phyloP scores from a whole-genome alignment of 1,139 yeast species.

The Suhomyces panamericanus region DNA sequence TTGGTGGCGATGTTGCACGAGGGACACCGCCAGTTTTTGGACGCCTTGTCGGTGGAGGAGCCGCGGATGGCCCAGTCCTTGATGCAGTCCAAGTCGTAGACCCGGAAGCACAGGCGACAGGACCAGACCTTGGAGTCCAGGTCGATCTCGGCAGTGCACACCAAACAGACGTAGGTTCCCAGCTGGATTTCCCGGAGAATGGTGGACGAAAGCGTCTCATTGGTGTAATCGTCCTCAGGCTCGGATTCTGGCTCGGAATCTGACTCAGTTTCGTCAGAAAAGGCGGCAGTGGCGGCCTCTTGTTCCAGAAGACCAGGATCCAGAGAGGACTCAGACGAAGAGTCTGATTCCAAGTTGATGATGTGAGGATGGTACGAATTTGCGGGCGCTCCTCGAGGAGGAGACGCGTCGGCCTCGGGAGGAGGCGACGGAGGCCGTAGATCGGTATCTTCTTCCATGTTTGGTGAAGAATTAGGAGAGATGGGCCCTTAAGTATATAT shows the following conservation, averaged over 20 bases:
- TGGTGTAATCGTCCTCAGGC: slow-evolving; percentile 24
- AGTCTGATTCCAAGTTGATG: slow-evolving; percentile 18
- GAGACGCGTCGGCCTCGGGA: not conserved
- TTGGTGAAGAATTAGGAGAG: not conserved
- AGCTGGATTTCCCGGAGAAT: slow-evolving; percentile 57
- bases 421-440: slow-evolving; percentile 2
- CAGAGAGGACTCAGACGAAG: not conserved
- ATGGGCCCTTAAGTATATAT: not conserved
- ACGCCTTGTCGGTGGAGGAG: slow-evolving; percentile 54
- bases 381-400: not conserved
- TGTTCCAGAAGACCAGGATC: not conserved
- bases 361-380: slow-evolving; percentile 16
- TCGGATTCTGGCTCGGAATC: slow-evolving; percentile 9
- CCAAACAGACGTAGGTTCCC: slow-evolving; percentile 74
- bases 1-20: slow-evolving; percentile 64
- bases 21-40: slow-evolving; percentile 81
- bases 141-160: slow-evolving; percentile 81
- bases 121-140: slow-evolving; percentile 70
- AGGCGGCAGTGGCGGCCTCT: slow-evolving; percentile 4
- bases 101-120: slow-evolving; percentile 70
- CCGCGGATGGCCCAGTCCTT: slow-evolving; percentile 81
- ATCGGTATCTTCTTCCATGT: slow-evolving; percentile 3
- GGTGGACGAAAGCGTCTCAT: slow-evolving; percentile 39
- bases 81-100: slow-evolving; percentile 79
- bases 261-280: not conserved